Conservation (phyloP, 345 rosid genomes). For the Leavenworthia alabamica region DNA sequence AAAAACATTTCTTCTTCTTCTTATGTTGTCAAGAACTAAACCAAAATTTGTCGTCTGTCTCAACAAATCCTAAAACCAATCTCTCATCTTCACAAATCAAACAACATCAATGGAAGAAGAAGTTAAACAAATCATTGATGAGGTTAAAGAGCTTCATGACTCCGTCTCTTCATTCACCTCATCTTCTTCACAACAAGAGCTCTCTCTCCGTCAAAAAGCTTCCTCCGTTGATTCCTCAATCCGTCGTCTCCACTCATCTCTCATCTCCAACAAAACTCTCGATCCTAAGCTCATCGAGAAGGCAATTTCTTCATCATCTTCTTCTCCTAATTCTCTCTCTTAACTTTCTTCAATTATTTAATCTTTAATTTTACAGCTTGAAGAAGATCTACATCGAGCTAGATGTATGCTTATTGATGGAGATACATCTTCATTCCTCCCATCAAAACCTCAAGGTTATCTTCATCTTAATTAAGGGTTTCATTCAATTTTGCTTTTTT, state of each 20-base stretch:
- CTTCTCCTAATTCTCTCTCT: neutral
- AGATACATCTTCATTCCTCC: conserved; percentile 77
- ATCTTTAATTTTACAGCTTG: conserved; percentile 37
- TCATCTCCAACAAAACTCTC: conserved; percentile 36
- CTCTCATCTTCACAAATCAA: neutral
- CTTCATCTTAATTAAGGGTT: neutral
- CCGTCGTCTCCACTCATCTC: conserved; percentile 55
- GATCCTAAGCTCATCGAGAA: conserved; percentile 54
- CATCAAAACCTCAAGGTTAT: conserved; percentile 59
- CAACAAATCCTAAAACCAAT: conserved; percentile 11
- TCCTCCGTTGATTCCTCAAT: conserved; percentile 60
- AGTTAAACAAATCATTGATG: conserved; percentile 54
- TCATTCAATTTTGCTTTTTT: neutral
- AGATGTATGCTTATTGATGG: conserved; percentile 67
- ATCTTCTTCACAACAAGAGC: conserved; percentile 54
- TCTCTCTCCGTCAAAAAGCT: conserved; percentile 60
- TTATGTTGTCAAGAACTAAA: neutral
- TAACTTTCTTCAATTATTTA: neutral
- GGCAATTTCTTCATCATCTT: too few species aligned
- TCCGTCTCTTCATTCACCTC: conserved; percentile 52
- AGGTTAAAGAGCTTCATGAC: conserved; percentile 75
- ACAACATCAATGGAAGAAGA: conserved; percentile 42
- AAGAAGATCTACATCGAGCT: conserved; percentile 84
- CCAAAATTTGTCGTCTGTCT: neutral
- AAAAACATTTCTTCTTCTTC: neutral